These are phyloP conservation scores for Vicia faba DNA, from an alignment of 306 rosid species.

Conservation along the genomic window DNA sequence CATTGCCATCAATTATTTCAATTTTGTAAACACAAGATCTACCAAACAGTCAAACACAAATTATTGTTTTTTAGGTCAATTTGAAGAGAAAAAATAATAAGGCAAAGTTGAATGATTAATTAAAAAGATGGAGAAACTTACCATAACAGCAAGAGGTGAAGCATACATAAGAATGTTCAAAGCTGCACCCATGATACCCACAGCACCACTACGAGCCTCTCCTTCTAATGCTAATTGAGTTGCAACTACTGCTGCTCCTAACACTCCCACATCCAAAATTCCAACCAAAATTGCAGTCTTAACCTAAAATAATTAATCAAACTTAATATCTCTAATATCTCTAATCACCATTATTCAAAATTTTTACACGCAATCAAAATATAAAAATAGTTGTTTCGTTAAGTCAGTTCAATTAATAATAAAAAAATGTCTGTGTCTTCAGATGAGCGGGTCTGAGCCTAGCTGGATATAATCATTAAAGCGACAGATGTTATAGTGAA, in stretches of 20 bases:
- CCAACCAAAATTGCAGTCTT: slow-evolving; percentile 46
- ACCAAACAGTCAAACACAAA: neutral
- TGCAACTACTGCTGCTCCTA: slow-evolving; percentile 35
- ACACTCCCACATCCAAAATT: slow-evolving; percentile 47
- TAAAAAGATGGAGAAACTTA: slow-evolving; percentile 8
- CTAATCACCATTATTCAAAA: neutral
- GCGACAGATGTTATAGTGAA: too few species aligned
- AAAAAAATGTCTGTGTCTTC: too few species aligned
- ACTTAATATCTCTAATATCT: neutral
- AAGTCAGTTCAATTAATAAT: too few species aligned
- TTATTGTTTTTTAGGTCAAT: neutral
- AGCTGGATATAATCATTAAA: too few species aligned
- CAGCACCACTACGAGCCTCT: slow-evolving; percentile 45
- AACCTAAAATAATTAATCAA: slow-evolving; percentile 33
- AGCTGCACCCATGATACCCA: slow-evolving; percentile 58
- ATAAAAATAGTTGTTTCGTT: too few species aligned
- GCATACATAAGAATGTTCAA: slow-evolving; percentile 62
- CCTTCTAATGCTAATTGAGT: slow-evolving; percentile 50
- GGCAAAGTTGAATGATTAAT: too few species aligned
- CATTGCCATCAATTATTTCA: neutral
- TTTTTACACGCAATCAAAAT: neutral
- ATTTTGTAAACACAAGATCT: too few species aligned
- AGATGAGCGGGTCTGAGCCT: too few species aligned
- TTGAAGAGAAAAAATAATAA: neutral
- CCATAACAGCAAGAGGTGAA: slow-evolving; percentile 62